Percentiles rank a stretch among this genome's conserved stretches.
phyloP scores from a whole-genome alignment of 1,139 yeast species.

The Protomyces gravidus region DNA sequence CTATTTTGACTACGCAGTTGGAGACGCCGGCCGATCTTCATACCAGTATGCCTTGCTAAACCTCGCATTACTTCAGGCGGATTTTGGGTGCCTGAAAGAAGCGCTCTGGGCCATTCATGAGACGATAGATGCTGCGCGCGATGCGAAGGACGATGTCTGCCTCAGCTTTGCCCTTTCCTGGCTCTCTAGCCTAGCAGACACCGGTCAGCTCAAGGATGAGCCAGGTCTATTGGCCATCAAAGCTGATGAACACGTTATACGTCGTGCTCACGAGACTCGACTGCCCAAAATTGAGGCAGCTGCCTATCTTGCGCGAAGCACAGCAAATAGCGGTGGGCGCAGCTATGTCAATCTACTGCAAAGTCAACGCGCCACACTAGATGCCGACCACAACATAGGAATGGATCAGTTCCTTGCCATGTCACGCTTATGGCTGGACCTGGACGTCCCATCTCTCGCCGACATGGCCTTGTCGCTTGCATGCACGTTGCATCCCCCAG shows the following conservation, averaged over 20 bases:
- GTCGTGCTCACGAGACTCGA: constrained; percentile 13
- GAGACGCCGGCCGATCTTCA: constrained; percentile 47
- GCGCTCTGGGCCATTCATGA: constrained; percentile 72
- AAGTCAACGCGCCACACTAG: constrained; percentile 1
- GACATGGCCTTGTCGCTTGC: not conserved
- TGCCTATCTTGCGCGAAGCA: not conserved
- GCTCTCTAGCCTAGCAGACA: constrained; percentile 60
- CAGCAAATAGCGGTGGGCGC: not conserved
- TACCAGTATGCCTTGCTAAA: constrained; percentile 81
- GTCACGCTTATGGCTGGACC: not conserved
- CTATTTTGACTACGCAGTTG: constrained; percentile 81
- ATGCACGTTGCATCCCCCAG: not conserved
- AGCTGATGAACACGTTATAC: constrained; percentile 33
- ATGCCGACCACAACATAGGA: not conserved
- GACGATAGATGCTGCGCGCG: constrained; percentile 83
- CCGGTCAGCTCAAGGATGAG: constrained; percentile 59
- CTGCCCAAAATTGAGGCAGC: not conserved
- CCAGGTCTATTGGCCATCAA: constrained; percentile 42
- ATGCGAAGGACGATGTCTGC: constrained; percentile 69
- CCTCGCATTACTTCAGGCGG: constrained; percentile 71
- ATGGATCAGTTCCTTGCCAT: not conserved
- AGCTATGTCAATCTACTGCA: not conserved
- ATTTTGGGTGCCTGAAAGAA: constrained; percentile 67
- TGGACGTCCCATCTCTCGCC: not conserved
- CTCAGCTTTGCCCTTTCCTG: constrained; percentile 74